phyloP scores from a whole-genome alignment of 2,329 filamentous ascomycete species.

The Lasiodiplodia sp. region DNA sequence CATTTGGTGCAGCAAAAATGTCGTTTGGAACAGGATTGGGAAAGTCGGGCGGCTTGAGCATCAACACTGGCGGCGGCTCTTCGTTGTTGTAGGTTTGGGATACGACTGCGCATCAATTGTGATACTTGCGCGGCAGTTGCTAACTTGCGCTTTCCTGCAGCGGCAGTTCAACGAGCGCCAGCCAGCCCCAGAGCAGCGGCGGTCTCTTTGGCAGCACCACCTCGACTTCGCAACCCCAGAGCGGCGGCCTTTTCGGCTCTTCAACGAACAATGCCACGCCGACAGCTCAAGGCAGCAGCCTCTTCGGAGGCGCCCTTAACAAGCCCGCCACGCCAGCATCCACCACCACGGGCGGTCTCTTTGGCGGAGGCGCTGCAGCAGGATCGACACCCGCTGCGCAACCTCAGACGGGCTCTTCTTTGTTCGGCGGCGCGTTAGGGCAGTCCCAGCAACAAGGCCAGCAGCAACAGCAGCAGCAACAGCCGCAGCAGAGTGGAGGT shows the following conservation, averaged over 20 bases:
- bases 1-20: conserved; percentile 22
- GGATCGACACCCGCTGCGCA: conserved; percentile 29
- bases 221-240: conserved; percentile 35
- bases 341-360: conserved; percentile 39
- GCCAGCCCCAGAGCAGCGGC: conserved; percentile 34
- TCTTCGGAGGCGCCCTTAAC: conserved; percentile 47
- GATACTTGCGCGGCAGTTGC: not conserved
- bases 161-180: conserved; percentile 34
- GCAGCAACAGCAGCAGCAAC: conserved; percentile 33
- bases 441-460: conserved; percentile 38
- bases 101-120: not conserved
- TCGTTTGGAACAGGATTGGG: conserved; percentile 51
- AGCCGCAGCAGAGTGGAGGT: conserved; percentile 40
- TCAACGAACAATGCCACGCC: conserved; percentile 36
- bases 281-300: conserved; percentile 34
- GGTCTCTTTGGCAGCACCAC: conserved; percentile 39
- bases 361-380: conserved; percentile 43
- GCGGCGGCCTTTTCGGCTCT: conserved; percentile 38
- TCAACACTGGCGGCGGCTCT: conserved; percentile 57
- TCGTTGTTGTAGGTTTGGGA: conserved; percentile 18
- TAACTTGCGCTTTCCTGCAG: conserved; percentile 23
- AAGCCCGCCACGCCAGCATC: conserved; percentile 40
- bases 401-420: conserved; percentile 37
- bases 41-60: conserved; percentile 58
- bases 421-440: conserved; percentile 46